These are phyloP conservation scores for Filobasidium wieringae DNA, from an alignment of 768 basidiomycete species.

Conservation along the genomic window DNA sequence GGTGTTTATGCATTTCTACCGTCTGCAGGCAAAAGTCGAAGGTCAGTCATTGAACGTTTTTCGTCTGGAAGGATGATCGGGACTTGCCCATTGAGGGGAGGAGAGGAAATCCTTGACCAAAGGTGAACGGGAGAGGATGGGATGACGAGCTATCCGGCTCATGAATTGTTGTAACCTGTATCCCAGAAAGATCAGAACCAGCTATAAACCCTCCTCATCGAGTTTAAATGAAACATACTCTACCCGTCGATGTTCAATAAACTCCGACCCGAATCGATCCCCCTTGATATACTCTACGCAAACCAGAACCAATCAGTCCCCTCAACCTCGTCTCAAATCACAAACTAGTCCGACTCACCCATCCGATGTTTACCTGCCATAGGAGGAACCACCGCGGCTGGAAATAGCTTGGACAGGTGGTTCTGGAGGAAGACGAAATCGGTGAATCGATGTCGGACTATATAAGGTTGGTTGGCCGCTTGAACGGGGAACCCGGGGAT, in stretches of 20 bases:
- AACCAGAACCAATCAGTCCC: neutral
- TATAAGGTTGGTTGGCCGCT: conserved; percentile 48
- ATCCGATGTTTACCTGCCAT: conserved; percentile 92
- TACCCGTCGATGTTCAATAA: conserved; percentile 79
- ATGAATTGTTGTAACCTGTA: conserved; percentile 80
- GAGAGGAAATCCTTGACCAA: conserved; percentile 90
- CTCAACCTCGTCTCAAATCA: neutral
- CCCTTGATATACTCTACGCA: conserved; percentile 85
- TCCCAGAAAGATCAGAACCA: conserved; percentile 2
- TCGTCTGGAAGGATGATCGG: neutral
- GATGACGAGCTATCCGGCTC: conserved; percentile 80
- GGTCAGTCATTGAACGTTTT: neutral
- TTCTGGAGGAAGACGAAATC: conserved; percentile 92
- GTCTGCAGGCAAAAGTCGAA: conserved; percentile 49
- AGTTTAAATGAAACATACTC: conserved; percentile 50
- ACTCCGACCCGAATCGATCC: conserved; percentile 91
- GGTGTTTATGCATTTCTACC: conserved; percentile 92
- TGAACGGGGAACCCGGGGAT: conserved; percentile 65
- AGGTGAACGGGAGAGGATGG: conserved; percentile 79
- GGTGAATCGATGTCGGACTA: conserved; percentile 74
- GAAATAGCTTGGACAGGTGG: conserved; percentile 78
- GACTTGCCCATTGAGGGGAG: conserved; percentile 91
- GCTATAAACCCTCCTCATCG: neutral
- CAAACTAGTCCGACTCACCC: conserved; percentile 47
- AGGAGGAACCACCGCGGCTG: conserved; percentile 94